Percentiles rank a stretch among this genome's conserved stretches.
phyloP scores from a whole-genome alignment of 2,329 filamentous ascomycete species.

The Claviceps purpurea region DNA sequence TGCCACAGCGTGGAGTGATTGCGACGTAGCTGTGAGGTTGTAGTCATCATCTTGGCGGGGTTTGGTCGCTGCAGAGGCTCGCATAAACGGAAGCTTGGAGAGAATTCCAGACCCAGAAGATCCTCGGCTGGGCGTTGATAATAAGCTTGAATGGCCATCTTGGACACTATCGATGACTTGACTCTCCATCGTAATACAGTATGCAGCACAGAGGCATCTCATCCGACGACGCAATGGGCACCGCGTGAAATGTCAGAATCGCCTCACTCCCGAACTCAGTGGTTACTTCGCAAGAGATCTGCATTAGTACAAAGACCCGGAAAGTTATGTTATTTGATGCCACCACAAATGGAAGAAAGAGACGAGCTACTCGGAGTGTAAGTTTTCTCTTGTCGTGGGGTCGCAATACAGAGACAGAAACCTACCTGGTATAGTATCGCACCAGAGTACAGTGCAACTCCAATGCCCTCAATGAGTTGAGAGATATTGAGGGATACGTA shows the following conservation, averaged over 20 bases:
- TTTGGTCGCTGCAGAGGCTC: slow-evolving; percentile 23
- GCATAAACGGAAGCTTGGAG: slow-evolving; percentile 57
- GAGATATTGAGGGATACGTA: no score
- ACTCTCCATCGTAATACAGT: slow-evolving; percentile 4
- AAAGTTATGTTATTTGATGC: no score
- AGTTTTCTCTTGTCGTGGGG: no score
- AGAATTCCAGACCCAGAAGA: slow-evolving; percentile 50
- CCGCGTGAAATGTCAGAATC: neutral
- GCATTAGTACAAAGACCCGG: neutral
- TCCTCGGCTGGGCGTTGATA: slow-evolving; percentile 25
- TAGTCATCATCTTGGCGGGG: slow-evolving; percentile 19
- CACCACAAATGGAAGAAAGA: no score
- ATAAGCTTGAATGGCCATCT: slow-evolving; percentile 7
- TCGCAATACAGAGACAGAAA: no score
- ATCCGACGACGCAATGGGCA: neutral
- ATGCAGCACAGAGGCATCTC: neutral
- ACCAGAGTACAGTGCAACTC: no score
- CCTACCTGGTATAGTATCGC: no score
- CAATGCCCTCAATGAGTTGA: no score
- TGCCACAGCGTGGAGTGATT: slow-evolving; percentile 11
- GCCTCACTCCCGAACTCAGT: neutral
- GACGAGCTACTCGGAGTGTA: no score
- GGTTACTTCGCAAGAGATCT: neutral
- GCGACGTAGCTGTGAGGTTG: slow-evolving; percentile 17
- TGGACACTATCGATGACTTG: neutral